Evolutionary conservation across 148 eudicot genomes (phyloP).

Genomic region (Heliosperma pusillum): DNA sequence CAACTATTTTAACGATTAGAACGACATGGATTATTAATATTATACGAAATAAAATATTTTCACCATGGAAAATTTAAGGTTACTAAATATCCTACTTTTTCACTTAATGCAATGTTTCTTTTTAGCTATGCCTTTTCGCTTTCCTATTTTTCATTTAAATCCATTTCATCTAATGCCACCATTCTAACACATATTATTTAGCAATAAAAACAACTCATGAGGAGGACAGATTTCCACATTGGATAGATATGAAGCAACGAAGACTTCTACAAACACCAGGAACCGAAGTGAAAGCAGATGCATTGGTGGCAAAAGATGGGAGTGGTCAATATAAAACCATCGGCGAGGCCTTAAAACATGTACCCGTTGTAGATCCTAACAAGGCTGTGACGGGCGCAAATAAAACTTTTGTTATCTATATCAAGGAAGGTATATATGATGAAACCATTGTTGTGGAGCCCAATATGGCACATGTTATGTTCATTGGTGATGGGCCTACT

Average conservation of each 20-base stretch:
- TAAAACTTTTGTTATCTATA: conserved; percentile 40
- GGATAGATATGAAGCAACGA: conserved; percentile 22
- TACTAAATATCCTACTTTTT: no score
- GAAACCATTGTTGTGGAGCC: conserved; percentile 42
- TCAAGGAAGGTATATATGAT: conserved; percentile 55
- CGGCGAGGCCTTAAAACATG: conserved; percentile 36
- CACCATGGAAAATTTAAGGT: no score
- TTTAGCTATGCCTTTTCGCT: no score
- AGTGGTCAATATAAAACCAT: conserved; percentile 55
- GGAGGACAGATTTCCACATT: conserved; percentile 7
- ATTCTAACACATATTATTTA: no score
- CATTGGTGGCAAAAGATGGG: conserved; percentile 64
- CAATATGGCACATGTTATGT: conserved; percentile 36
- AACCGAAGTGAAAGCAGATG: conserved; percentile 34
- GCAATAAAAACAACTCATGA: neutral
- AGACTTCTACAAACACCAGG: conserved; percentile 17
- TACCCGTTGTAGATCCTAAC: conserved; percentile 24
- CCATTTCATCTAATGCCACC: no score
- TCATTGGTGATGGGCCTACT: conserved; percentile 63
- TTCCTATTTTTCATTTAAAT: no score
- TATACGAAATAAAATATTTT: no score
- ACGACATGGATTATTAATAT: no score
- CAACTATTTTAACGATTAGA: no score
- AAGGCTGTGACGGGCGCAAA: conserved; percentile 7
- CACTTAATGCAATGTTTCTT: no score